Evolutionary conservation across 2,329 filamentous ascomycete genomes (phyloP), one percentile per base, ranked within the genome.

Genomic region (Fusarium annulatum): DNA sequence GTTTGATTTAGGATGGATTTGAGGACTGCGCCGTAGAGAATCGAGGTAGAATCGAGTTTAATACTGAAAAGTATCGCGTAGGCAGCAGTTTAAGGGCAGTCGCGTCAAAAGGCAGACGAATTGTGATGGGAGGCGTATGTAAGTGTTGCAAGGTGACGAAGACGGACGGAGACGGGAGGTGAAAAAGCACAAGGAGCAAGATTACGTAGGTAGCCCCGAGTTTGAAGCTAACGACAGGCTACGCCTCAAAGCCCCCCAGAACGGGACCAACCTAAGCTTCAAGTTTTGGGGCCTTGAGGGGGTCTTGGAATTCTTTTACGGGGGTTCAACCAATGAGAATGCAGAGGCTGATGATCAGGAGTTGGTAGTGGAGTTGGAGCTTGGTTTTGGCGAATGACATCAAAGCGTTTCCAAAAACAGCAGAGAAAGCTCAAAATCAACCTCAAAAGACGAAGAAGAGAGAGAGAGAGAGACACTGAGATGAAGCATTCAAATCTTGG

Each of bases 51-150:
- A n/a, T 53, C 26, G 45, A 42, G 28, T 57, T 70, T 63, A 67
- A 66, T 61, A 64, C 51, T n/a, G 65, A 45, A 62, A 39, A 51
- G 41, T 38, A 41, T 71, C 49, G 67, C 49, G 56, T 19, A 78
- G 77, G 77, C 77, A 78, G 69, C 77, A 69, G 69, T 68, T 76
- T 76, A 69, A 56, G 48, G 46, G 30, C 15, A 42, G 62, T 61
- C 53, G 57, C 42, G 61, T 75, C 62, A 34, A 69, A 78, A 78
- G 75, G 72, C 69, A 67, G 64, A 39, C 45, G 67, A 67, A 41
- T 65, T 53, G 51, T 60, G 71, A 74, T 69, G 74, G 58, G 60
- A 63, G 30, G 55, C 23, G 51, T 55, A 42, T 41, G 51, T 30
- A 42, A 55, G 51, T 55, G 51, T 51, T 51, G 56, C 16, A 28